Percentiles rank a stretch among this genome's conserved stretches.
phyloP scores from a whole-genome alignment of 768 basidiomycete genomes.

The Lactarius hengduanensis region DNA sequence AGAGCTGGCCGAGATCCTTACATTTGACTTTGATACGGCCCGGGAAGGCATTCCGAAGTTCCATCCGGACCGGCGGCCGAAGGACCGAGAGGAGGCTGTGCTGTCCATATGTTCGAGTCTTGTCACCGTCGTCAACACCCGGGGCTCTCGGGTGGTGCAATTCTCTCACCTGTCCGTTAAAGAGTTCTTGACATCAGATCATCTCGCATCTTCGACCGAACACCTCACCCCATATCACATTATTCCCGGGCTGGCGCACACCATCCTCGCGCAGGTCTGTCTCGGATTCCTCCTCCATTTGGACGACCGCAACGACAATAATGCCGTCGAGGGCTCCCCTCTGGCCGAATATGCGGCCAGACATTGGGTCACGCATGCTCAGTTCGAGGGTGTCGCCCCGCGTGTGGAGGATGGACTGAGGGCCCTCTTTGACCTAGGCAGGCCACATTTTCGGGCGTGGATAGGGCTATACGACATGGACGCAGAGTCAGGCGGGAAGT shows the following conservation, averaged over 20 bases:
- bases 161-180: slow-evolving; percentile 18
- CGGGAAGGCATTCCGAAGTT: background rate
- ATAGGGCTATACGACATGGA: background rate
- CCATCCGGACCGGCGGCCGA: slow-evolving; percentile 9
- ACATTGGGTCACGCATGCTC: background rate
- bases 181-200: slow-evolving; percentile 10
- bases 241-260: background rate
- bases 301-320: background rate
- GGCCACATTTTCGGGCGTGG: background rate
- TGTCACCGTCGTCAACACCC: background rate
- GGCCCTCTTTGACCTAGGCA: background rate
- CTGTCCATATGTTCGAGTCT: slow-evolving; percentile 17
- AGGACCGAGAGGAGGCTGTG: background rate
- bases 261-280: background rate
- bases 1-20: slow-evolving; percentile 11
- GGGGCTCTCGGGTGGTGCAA: slow-evolving; percentile 7
- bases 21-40: slow-evolving; percentile 10
- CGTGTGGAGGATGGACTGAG: background rate
- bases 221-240: background rate
- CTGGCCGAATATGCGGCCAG: background rate
- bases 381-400: background rate
- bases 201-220: background rate
- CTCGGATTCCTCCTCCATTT: background rate
- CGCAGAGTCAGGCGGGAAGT: background rate
- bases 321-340: background rate